Base-by-base conservation (phyloP, 495 filamentous ascomycete genomes). In the Stereocaulon alpinum region DNA sequence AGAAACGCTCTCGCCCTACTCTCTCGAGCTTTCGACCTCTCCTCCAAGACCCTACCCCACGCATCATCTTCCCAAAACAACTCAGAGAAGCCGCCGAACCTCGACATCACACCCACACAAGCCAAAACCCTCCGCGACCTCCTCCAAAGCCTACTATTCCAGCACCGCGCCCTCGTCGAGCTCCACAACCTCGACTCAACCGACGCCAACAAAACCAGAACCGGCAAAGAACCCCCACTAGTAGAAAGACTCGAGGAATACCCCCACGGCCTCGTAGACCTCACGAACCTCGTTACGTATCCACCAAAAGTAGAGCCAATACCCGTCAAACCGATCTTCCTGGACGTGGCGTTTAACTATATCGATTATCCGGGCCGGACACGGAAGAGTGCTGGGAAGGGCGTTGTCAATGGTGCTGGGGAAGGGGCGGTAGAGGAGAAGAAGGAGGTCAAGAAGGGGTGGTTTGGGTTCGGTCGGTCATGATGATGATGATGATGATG, bases 311-410 rank as follows among this genome's bases (percentile, higher is more conserved):
- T 96, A 56, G 81, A 88, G 58, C 81, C 88, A 0, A 81, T 96
- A 41, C 91, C 93, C 0, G 90, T 96, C 17, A 99, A 99, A 72
- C 94, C 93, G 17, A 71, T 99, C 17, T 97, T 96, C 77, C 80
- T 97, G 48, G 93, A 99, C 69, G 88, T 95, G 14, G 93, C 93
- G 17, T 97, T 89, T 87, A 99, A 97, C 70, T 99, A 95, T 69
- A 89, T 99, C 61, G 85, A 90, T 22, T 99, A 99, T 70, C 91
- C 93, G 2, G 87, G 86, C 4, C 78, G 79, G 32, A 55, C 66
- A 51, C 63, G 59, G 2, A 52, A 60, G 15, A 55, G 48, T 10
- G 63, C 34, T 18, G 64, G 68, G 43, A 60, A 34, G 15, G 55
- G 24, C 3, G 24, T 14, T 6, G 62, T 61, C 9, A 64, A 68